Conservation (phyloP, 345 rosid genomes). For the Salix dunnii region DNA sequence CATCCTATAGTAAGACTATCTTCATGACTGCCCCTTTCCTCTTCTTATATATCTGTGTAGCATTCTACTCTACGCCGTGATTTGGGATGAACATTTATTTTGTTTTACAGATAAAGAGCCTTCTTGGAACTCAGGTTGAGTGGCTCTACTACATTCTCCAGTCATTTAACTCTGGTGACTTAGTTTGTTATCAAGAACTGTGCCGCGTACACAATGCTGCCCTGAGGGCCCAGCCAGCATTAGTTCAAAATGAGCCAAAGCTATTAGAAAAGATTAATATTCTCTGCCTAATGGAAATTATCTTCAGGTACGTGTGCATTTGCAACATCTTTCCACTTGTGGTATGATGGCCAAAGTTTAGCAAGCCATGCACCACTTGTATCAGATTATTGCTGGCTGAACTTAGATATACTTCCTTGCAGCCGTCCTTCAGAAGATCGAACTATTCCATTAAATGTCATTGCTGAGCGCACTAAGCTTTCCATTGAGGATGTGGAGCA, state of each 20-base stretch:
- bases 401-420: conserved; percentile 20
- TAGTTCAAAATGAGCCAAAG: conserved; percentile 86
- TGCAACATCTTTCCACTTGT: neutral
- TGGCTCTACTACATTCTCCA: conserved; percentile 96
- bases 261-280: conserved; percentile 93
- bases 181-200: conserved; percentile 78
- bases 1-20: conserved; percentile 90
- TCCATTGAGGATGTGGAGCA: conserved; percentile 86
- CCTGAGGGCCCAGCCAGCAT: conserved; percentile 85
- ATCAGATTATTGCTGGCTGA: conserved; percentile 9
- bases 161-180: conserved; percentile 87
- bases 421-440: conserved; percentile 99
- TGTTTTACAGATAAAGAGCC: conserved; percentile 76
- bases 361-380: neutral
- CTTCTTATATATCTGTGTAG: neutral
- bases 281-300: conserved; percentile 95
- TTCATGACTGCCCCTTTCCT: neutral
- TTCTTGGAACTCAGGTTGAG: conserved; percentile 79
- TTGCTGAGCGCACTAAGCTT: conserved; percentile 90
- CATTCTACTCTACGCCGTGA: neutral
- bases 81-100: conserved; percentile 7
- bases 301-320: conserved; percentile 61
- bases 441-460: conserved; percentile 75
- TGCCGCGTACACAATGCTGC: conserved; percentile 80
- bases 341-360: neutral